phyloP scores from a whole-genome alignment of 1,139 yeast species.

The Magnusiomyces magnusii region DNA sequence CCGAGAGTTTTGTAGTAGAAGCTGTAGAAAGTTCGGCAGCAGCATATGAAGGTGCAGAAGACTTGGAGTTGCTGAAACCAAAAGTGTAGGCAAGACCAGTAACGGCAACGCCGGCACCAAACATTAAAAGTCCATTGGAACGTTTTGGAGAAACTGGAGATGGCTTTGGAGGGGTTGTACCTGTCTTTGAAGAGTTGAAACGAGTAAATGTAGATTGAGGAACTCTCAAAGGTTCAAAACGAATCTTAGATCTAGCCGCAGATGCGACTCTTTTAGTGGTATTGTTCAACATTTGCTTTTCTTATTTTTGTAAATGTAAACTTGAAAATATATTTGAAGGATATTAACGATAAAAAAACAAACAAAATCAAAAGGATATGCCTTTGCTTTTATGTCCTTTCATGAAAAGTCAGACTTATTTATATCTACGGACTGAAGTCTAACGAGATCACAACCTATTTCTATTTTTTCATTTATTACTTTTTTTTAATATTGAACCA shows the following conservation, averaged over 20 bases:
- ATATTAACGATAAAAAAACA: too few relatives aligned
- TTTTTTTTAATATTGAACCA: too few relatives aligned
- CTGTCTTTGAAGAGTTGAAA: neutral
- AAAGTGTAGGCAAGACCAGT: conserved; percentile 11
- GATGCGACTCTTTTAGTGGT: neutral
- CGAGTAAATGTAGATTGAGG: neutral
- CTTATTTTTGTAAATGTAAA: too few relatives aligned
- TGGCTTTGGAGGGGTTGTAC: neutral
- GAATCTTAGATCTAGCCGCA: neutral
- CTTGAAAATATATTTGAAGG: too few relatives aligned
- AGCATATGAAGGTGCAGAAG: neutral
- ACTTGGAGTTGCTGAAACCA: neutral
- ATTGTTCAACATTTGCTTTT: neutral
- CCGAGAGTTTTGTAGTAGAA: conserved; percentile 21
- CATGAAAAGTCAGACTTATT: too few relatives aligned
- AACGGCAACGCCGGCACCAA: conserved; percentile 14
- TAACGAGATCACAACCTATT: too few relatives aligned
- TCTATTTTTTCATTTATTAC: too few relatives aligned
- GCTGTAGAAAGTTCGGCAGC: conserved; percentile 6
- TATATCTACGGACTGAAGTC: too few relatives aligned
- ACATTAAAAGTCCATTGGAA: conserved; percentile 9
- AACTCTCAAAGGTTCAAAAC: neutral
- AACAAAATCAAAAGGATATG: too few relatives aligned
- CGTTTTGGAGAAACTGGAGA: neutral
- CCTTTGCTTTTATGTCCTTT: too few relatives aligned